Evolutionary conservation across 306 rosid genomes (phyloP).

Genomic region (Cercis canadensis): DNA sequence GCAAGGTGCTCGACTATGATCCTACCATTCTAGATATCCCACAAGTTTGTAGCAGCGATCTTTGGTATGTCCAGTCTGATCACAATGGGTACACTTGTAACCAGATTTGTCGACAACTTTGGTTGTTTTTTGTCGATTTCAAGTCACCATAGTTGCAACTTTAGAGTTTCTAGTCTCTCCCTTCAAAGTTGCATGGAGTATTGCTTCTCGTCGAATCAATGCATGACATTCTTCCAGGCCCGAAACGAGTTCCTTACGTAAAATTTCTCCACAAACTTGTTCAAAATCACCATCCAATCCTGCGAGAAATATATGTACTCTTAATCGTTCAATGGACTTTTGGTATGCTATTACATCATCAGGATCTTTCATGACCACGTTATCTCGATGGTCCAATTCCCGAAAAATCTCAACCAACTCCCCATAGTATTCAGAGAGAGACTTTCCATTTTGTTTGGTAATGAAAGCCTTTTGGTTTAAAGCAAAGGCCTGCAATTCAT

Average conservation of each 20-base stretch:
- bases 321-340: background rate
- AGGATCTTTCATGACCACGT: background rate
- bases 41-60: slow-evolving; percentile 16
- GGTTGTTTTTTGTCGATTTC: background rate
- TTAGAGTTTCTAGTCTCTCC: background rate
- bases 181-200: background rate
- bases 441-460: background rate
- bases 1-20: slow-evolving; percentile 24
- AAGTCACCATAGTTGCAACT: background rate
- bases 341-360: slow-evolving; percentile 5
- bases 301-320: slow-evolving; percentile 16
- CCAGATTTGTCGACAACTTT: background rate
- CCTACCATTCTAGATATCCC: slow-evolving; percentile 33
- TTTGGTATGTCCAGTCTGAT: slow-evolving; percentile 15
- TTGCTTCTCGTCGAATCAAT: background rate
- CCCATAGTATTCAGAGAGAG: slow-evolving; percentile 1
- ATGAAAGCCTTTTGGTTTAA: slow-evolving; percentile 22
- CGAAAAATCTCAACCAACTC: slow-evolving; percentile 5
- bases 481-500: slow-evolving; percentile 18
- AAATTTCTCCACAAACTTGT: background rate
- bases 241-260: background rate
- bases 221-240: slow-evolving; percentile 5
- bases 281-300: background rate
- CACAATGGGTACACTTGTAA: slow-evolving; percentile 21
- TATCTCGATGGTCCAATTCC: slow-evolving; percentile 24